phyloP scores from a whole-genome alignment of 352 stramenopile species.

The Sclerospora graminicola region DNA sequence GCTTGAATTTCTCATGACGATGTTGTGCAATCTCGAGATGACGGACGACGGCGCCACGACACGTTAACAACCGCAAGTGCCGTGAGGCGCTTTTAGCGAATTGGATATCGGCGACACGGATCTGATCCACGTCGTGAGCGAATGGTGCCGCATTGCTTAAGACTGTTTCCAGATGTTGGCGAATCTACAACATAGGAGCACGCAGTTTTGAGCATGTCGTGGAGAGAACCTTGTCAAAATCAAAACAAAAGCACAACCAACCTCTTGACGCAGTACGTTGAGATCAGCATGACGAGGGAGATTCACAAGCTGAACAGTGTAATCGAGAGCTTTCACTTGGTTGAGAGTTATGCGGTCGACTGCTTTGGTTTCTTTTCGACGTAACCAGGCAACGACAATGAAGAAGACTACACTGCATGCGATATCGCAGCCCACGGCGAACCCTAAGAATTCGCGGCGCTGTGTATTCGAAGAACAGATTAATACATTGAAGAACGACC shows the following conservation, averaged over 20 bases:
- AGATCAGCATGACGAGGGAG: conserved; percentile 53
- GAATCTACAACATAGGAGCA: conserved; percentile 27
- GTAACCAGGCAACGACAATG: conserved; percentile 59
- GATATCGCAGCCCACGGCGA: conserved; percentile 66
- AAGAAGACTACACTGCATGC: conserved; percentile 59
- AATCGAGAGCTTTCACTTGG: conserved; percentile 64
- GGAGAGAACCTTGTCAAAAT: no score
- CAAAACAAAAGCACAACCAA: no score
- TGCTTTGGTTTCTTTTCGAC: conserved; percentile 54
- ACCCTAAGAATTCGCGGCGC: conserved; percentile 54
- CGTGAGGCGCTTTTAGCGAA: conserved; percentile 58
- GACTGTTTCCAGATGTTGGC: conserved; percentile 46
- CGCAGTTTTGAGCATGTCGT: no score
- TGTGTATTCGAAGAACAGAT: conserved; percentile 8
- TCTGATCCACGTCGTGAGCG: conserved; percentile 40
- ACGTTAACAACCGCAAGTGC: conserved; percentile 48
- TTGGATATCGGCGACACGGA: conserved; percentile 67
- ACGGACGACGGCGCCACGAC: conserved; percentile 49
- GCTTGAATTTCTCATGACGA: conserved; percentile 52
- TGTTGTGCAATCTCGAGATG: conserved; percentile 55
- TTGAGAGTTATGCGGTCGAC: conserved; percentile 43
- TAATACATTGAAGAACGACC: neutral
- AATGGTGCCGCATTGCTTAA: conserved; percentile 43
- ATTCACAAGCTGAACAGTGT: conserved; percentile 68
- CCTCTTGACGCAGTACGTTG: conserved; percentile 40